These are phyloP conservation scores for Hypoxylon sp. DNA, from an alignment of 2,329 filamentous ascomycete species.

Conservation along the genomic window DNA sequence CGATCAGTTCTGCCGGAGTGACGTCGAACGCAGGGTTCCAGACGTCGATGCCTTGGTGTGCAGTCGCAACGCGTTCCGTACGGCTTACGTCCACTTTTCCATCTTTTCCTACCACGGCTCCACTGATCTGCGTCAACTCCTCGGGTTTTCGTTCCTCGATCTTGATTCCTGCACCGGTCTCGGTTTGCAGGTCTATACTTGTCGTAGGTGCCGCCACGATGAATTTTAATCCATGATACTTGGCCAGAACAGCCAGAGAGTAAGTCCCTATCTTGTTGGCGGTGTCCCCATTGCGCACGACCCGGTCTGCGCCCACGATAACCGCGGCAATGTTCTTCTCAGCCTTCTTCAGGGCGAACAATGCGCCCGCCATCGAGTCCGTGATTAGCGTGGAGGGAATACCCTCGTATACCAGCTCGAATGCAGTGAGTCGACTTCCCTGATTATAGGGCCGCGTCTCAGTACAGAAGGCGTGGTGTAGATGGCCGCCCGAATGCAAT, in stretches of 20 bases:
- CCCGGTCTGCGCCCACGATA: slow-evolving; percentile 93
- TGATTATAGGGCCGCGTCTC: slow-evolving; percentile 99
- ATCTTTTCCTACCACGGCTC: slow-evolving; percentile 75
- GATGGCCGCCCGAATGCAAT: slow-evolving; percentile 72
- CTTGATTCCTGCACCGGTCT: slow-evolving; percentile 81
- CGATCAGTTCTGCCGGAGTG: slow-evolving; percentile 88
- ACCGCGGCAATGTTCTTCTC: slow-evolving; percentile 82
- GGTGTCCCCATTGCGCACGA: slow-evolving; percentile 96
- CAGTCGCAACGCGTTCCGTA: slow-evolving; percentile 82
- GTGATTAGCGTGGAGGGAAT: slow-evolving; percentile 94
- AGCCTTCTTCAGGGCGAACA: slow-evolving; percentile 75
- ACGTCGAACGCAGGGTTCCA: slow-evolving; percentile 99
- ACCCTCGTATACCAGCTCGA: slow-evolving; percentile 92
- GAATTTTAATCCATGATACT: slow-evolving; percentile 90
- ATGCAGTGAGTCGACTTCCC: slow-evolving; percentile 92
- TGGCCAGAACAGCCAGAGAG: slow-evolving; percentile 88
- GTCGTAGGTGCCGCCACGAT: slow-evolving; percentile 95
- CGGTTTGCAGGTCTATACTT: slow-evolving; percentile 87
- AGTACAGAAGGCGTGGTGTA: slow-evolving; percentile 92
- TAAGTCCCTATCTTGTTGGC: slow-evolving; percentile 99
- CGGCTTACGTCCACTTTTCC: slow-evolving; percentile 72
- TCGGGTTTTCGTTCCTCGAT: slow-evolving; percentile 88
- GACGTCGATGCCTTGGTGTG: slow-evolving; percentile 80
- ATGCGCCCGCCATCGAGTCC: slow-evolving; percentile 94
- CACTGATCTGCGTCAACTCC: slow-evolving; percentile 88